A percentile compares a stretch with the other conserved stretches of the same genome.
Evolutionary conservation across 148 eudicot species (phyloP).

Genomic region (Rhododendron molle): DNA sequence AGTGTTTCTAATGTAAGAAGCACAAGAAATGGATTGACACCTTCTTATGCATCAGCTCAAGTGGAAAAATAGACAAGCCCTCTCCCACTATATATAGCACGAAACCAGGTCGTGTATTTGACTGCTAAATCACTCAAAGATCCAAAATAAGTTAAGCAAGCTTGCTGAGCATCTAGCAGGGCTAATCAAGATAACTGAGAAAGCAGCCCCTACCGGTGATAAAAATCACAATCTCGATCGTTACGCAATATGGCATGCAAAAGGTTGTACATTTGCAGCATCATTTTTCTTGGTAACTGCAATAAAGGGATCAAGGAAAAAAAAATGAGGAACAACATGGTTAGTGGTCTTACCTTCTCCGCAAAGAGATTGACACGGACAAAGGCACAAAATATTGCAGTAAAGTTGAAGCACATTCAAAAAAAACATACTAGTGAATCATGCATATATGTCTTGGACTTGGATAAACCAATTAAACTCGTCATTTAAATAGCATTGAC

Average conservation of each 20-base stretch:
- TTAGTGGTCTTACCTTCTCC: constrained; percentile 62
- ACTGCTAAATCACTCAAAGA: not conserved
- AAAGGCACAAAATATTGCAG: constrained; percentile 50
- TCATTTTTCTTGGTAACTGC: constrained; percentile 94
- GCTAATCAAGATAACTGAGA: constrained; percentile 7
- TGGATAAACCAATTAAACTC: not conserved
- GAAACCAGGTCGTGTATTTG: not conserved
- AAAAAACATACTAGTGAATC: not conserved
- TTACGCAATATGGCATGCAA: constrained; percentile 77
- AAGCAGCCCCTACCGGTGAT: constrained; percentile 57
- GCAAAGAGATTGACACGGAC: constrained; percentile 88
- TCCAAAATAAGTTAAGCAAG: not conserved
- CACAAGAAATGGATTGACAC: constrained; percentile 5
- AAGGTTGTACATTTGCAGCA: constrained; percentile 90
- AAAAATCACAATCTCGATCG: constrained; percentile 97
- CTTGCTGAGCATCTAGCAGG: constrained; percentile 5
- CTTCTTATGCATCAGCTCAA: not conserved
- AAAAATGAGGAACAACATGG: not conserved
- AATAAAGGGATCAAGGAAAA: constrained; percentile 18
- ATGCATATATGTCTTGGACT: constrained; percentile 5
- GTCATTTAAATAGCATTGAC: not conserved
- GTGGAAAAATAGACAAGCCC: not conserved
- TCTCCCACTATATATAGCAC: not conserved
- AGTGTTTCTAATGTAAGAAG: not conserved
- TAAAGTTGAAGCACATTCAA: not conserved